A percentile compares a stretch with the other conserved stretches of the same genome.
Conservation (phyloP, 2,329 filamentous ascomycete genomes). For the Beauveria pseudobassiana region DNA sequence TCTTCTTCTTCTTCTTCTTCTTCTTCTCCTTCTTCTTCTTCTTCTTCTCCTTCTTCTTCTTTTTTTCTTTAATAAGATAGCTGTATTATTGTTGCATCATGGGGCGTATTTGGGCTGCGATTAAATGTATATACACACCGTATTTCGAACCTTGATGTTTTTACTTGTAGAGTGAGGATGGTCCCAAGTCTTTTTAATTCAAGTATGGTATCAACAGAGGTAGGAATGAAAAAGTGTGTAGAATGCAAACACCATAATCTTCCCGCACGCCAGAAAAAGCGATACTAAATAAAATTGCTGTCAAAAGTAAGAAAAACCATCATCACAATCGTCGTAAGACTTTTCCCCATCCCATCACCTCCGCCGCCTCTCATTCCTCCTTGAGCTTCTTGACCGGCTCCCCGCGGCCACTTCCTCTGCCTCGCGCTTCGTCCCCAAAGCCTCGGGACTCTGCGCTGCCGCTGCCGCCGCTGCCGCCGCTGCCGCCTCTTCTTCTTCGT, state of each 20-base stretch:
- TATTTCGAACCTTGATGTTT: too few relatives aligned
- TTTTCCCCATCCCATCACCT: not conserved
- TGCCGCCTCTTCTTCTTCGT: conserved; percentile 18
- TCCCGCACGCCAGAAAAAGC: not conserved
- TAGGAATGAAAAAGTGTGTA: not conserved
- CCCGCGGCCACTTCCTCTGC: conserved; percentile 40
- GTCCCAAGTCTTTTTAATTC: not conserved
- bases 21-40: not conserved
- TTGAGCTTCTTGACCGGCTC: conserved; percentile 42
- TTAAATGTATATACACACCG: too few relatives aligned
- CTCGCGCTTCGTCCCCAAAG: conserved; percentile 45
- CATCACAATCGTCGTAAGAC: not conserved
- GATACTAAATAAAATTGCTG: not conserved
- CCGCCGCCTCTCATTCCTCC: conserved; percentile 27
- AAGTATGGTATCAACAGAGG: not conserved
- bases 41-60: not conserved
- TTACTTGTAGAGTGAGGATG: too few relatives aligned
- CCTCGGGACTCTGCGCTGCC: conserved; percentile 20
- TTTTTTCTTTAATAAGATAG: not conserved
- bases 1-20: not conserved
- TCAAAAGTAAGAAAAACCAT: not conserved
- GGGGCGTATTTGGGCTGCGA: too few relatives aligned
- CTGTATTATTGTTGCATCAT: not conserved
- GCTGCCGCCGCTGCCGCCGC: conserved; percentile 23
- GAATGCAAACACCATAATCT: not conserved